A percentile compares a stretch with the other conserved stretches of the same genome.
Evolutionary conservation across 768 basidiomycete species (phyloP).

Genomic region (Calocera viscosa): DNA sequence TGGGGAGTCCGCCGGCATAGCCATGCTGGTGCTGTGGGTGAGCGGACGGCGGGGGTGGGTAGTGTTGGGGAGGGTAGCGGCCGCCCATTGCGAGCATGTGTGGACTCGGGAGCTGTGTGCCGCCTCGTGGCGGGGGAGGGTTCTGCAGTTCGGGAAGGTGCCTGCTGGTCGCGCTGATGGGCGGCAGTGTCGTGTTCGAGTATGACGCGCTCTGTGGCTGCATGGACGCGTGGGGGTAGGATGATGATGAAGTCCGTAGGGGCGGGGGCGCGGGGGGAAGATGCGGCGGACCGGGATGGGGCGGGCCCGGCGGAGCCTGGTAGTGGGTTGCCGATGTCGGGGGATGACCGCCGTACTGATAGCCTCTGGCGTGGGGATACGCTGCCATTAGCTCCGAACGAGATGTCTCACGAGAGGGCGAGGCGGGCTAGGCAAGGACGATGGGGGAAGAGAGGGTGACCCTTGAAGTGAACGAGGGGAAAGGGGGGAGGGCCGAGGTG

Average conservation of each 20-base stretch:
- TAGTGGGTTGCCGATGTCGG: not conserved
- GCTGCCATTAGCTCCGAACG: not conserved
- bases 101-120: constrained; percentile 3
- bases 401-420: not conserved
- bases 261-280: not conserved
- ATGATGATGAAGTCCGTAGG: not conserved
- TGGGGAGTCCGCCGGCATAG: constrained; percentile 3
- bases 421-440: not conserved
- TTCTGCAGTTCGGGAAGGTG: not conserved
- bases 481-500: not conserved
- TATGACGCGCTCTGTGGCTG: constrained; percentile 1
- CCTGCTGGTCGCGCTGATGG: not conserved
- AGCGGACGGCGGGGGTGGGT: constrained; percentile 12
- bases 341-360: not conserved
- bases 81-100: not conserved
- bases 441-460: not conserved
- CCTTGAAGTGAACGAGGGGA: not conserved
- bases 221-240: not conserved
- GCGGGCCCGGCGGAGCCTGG: not conserved
- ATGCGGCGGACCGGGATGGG: not conserved
- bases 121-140: not conserved
- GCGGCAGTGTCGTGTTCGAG: not conserved
- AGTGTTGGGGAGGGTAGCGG: constrained; percentile 11
- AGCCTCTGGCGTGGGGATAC: not conserved
- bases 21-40: constrained; percentile 13